A percentile compares a stretch with the other conserved stretches of the same genome.
phyloP scores from a whole-genome alignment of 2,329 filamentous ascomycete species.

The Alternaria conjuncta region DNA sequence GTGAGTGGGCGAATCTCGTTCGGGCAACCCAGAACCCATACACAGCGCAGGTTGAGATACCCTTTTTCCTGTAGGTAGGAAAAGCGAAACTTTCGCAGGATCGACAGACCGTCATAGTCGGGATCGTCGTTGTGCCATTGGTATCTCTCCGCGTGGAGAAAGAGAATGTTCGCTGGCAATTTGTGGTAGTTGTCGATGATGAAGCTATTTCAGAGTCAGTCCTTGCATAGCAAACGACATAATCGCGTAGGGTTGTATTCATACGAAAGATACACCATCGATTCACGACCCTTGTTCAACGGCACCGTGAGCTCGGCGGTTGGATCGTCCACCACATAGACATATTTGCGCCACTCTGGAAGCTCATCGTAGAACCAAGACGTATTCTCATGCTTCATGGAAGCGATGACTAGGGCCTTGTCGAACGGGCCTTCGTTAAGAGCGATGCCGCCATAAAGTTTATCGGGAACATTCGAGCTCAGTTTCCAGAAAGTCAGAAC shows the following conservation, averaged over 20 bases:
- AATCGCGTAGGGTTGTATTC: background rate
- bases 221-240: background rate
- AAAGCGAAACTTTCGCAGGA: background rate
- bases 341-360: background rate
- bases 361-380: background rate
- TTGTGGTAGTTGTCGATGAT: background rate
- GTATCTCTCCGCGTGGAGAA: background rate
- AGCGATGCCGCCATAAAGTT: background rate
- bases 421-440: background rate
- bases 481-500: background rate
- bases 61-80: background rate
- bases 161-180: background rate
- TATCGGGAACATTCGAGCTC: background rate
- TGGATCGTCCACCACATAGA: background rate
- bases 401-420: background rate
- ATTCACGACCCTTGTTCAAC: background rate
- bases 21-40: background rate
- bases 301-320: background rate
- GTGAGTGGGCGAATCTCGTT: background rate
- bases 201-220: background rate
- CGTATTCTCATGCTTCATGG: background rate
- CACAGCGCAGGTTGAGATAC: background rate
- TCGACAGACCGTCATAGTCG: background rate
- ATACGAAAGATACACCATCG: background rate
- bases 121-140: background rate